These are phyloP conservation scores for Pichia californica DNA, from an alignment of 805 yeast genomes.

Conservation along the genomic window DNA sequence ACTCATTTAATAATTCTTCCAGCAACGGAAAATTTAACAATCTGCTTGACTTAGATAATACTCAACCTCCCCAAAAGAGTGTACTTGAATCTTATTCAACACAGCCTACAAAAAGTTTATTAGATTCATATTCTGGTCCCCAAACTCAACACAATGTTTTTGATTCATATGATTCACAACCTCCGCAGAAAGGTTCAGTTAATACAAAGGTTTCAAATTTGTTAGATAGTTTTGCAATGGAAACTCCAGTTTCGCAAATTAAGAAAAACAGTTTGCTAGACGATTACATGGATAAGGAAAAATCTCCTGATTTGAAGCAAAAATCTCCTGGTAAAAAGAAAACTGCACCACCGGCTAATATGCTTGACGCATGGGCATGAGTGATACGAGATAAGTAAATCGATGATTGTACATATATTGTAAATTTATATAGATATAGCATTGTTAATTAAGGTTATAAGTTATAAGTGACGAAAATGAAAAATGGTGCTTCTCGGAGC, in stretches of 20 bases:
- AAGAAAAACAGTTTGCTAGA: slow-evolving; percentile 2
- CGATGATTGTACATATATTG: no score
- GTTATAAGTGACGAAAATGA: no score
- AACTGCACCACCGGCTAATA: slow-evolving; percentile 54
- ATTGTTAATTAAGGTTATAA: no score
- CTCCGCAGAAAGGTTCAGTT: neutral
- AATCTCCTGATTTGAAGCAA: neutral
- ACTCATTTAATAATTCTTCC: neutral
- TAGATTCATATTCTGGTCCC: no score
- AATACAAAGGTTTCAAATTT: neutral
- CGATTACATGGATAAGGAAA: neutral
- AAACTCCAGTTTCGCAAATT: neutral
- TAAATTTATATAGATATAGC: no score
- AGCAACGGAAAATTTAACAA: neutral
- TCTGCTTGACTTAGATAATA: neutral
- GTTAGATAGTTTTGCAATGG: slow-evolving; percentile 5
- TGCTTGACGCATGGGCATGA: slow-evolving; percentile 64
- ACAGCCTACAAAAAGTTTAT: no score
- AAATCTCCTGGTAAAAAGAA: neutral
- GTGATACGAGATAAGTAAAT: no score
- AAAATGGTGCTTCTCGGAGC: no score
- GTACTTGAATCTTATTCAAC: no score
- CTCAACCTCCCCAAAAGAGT: no score
- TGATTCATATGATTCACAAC: neutral
- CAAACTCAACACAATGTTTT: no score